Conservation (phyloP, 164 flowering plant genomes). For the Euptelea pleiosperma region DNA sequence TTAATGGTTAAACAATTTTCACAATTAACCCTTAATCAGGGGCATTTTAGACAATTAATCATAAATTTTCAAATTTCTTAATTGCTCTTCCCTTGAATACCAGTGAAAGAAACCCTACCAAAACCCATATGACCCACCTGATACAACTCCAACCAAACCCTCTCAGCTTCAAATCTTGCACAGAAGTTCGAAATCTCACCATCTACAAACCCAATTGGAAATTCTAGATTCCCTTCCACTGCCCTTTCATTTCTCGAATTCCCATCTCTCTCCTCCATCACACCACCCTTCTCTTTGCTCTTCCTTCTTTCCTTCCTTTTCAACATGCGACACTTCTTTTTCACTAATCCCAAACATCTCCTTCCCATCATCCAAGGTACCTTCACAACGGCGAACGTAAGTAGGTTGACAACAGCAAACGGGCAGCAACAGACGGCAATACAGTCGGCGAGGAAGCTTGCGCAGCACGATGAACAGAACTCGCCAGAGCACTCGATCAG, state of each 20-base stretch:
- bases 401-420: constrained; percentile 50
- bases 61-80: too few relatives aligned
- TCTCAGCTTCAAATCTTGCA: constrained; percentile 45
- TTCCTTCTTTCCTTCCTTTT: constrained; percentile 16
- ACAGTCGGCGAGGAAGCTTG: constrained; percentile 62
- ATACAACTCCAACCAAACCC: constrained; percentile 61
- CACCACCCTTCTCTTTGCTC: constrained; percentile 8
- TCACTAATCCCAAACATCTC: constrained; percentile 41
- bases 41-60: too few relatives aligned
- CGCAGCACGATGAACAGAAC: constrained; percentile 45
- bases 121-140: constrained; percentile 73
- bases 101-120: constrained; percentile 74
- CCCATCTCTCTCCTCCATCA: constrained; percentile 20
- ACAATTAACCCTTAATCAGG: too few relatives aligned
- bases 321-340: constrained; percentile 22
- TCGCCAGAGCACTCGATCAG: constrained; percentile 7
- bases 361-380: constrained; percentile 59
- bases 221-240: constrained; percentile 11
- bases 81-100: constrained; percentile 28
- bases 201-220: constrained; percentile 16
- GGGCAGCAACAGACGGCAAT: constrained; percentile 90
- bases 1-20: too few relatives aligned
- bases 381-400: constrained; percentile 55
- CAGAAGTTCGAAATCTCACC: constrained; percentile 23
- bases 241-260: constrained; percentile 14